Conservation (phyloP, 2,329 filamentous ascomycete species). For the Aspergillus sp. region DNA sequence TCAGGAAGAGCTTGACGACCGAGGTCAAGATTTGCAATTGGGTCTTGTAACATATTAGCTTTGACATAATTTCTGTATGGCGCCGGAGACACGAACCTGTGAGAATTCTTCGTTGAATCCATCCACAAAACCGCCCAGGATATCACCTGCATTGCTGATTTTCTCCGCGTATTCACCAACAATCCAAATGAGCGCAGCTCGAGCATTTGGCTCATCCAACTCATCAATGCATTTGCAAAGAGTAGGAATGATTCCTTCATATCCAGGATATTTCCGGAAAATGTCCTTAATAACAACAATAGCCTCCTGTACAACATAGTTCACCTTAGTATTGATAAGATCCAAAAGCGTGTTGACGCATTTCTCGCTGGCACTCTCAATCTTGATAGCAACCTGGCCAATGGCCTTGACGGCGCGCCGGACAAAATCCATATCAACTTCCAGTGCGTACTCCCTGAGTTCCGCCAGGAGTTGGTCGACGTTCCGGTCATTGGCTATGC, state of each 20-base stretch:
- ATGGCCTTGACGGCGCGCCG: constrained; percentile 91
- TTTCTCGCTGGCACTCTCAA: constrained; percentile 88
- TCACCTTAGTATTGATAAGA: constrained; percentile 93
- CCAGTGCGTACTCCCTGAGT: constrained; percentile 92
- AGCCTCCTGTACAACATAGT: constrained; percentile 97
- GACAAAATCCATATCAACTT: constrained; percentile 99
- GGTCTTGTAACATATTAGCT: constrained; percentile 53
- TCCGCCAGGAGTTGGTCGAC: constrained; percentile 91
- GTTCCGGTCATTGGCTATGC: constrained; percentile 95
- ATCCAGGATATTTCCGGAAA: constrained; percentile 92
- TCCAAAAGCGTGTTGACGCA: constrained; percentile 92
- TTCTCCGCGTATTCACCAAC: constrained; percentile 99
- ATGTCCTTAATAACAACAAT: constrained; percentile 99
- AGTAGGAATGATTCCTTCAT: constrained; percentile 94
- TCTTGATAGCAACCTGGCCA: constrained; percentile 97
- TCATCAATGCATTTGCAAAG: constrained; percentile 96
- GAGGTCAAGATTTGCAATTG: constrained; percentile 96
- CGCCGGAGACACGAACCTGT: constrained; percentile 53
- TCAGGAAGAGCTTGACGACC: constrained; percentile 94
- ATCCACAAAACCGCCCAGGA: constrained; percentile 83
- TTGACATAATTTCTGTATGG: not conserved
- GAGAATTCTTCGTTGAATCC: constrained; percentile 95
- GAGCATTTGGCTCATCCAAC: constrained; percentile 84
- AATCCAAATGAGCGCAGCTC: constrained; percentile 94
- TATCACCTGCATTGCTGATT: constrained; percentile 97